These are phyloP conservation scores for Vachellia collinsii DNA, from an alignment of 306 rosid species.

Conservation along the genomic window DNA sequence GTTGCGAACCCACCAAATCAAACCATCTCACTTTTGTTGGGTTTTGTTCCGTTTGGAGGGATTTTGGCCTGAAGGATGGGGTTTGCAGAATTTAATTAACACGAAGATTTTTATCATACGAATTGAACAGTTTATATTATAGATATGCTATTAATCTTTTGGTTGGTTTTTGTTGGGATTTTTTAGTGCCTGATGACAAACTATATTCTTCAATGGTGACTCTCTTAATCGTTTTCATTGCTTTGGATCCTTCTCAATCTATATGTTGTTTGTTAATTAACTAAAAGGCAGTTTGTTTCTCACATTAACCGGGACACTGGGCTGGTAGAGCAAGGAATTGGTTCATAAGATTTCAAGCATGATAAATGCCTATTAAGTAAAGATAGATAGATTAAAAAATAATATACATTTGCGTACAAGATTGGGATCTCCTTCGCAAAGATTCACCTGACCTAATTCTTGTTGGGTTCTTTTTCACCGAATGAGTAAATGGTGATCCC, in stretches of 20 bases:
- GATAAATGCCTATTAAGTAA: not conserved
- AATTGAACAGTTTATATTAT: not conserved
- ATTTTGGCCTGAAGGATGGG: not conserved
- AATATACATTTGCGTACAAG: not conserved
- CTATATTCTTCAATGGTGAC: not conserved
- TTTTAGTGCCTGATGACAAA: not conserved
- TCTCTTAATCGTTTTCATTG: not conserved
- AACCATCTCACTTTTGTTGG: not conserved
- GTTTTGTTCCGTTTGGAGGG: not conserved
- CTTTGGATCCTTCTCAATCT: not conserved
- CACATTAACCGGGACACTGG: not conserved
- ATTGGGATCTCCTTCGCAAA: not conserved
- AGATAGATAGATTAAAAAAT: not conserved
- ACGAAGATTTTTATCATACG: not conserved
- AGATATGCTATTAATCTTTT: not conserved
- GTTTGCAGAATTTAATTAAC: not conserved
- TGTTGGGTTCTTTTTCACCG: not conserved
- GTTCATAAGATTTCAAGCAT: not conserved
- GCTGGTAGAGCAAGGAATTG: not conserved
- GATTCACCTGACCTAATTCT: not conserved
- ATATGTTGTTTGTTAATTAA: not conserved
- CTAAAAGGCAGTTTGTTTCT: not conserved
- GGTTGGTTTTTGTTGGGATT: not conserved
- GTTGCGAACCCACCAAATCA: not conserved
- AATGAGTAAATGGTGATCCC: not conserved